Evolutionary conservation across 441 rosid genomes (phyloP).

Genomic region (Aleurites moluccanus): DNA sequence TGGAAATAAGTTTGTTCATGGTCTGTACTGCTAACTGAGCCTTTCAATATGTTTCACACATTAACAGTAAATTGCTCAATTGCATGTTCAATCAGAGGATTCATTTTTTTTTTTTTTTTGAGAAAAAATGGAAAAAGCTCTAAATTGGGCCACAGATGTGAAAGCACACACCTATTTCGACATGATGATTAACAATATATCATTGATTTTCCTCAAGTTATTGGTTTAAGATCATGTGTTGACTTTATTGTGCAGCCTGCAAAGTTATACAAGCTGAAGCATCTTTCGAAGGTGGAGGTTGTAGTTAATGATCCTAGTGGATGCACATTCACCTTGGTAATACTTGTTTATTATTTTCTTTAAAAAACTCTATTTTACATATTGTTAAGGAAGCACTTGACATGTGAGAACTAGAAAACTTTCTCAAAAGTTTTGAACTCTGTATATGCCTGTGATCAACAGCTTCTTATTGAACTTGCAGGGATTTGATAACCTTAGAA

Average conservation of each 20-base stretch:
- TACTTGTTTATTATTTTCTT: conserved; percentile 21
- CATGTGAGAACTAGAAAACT: conserved; percentile 12
- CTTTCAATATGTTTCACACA: not conserved
- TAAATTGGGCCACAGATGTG: not conserved
- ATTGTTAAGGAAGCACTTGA: conserved; percentile 12
- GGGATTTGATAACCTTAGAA: conserved; percentile 99
- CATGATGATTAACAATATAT: not conserved
- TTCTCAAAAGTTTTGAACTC: not conserved
- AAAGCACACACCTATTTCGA: not conserved
- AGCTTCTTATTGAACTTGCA: conserved; percentile 40
- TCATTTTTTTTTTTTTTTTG: not conserved
- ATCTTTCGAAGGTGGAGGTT: conserved; percentile 95
- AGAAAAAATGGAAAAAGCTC: not conserved
- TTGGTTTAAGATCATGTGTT: conserved; percentile 24
- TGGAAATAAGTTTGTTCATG: not conserved
- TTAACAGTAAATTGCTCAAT: not conserved
- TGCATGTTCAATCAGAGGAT: not conserved
- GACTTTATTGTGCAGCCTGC: conserved; percentile 68
- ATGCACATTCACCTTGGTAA: conserved; percentile 95
- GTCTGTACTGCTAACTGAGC: not conserved
- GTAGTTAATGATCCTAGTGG: conserved; percentile 97
- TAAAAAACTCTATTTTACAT: conserved; percentile 12
- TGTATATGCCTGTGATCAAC: not conserved
- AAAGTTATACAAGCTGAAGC: conserved; percentile 91
- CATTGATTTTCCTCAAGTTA: not conserved